These are phyloP conservation scores for Leishmania braziliensis DNA, from an alignment of 208 protist species.

Conservation along the genomic window DNA sequence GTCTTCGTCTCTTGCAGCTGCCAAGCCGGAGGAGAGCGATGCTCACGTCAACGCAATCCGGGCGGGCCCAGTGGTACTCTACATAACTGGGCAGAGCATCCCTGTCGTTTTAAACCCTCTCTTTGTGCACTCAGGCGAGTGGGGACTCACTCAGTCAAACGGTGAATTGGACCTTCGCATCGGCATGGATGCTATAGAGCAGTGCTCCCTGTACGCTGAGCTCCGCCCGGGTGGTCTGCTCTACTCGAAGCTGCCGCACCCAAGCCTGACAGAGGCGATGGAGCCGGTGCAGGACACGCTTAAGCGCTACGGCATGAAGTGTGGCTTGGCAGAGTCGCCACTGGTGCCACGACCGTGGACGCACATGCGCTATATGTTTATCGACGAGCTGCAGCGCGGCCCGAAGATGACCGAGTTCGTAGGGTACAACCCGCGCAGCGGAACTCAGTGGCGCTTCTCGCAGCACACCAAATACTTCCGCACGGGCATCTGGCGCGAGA, in stretches of 20 bases:
- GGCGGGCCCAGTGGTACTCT: constrained; percentile 83
- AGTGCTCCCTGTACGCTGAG: constrained; percentile 84
- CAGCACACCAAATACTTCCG: constrained; percentile 89
- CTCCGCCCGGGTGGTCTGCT: constrained; percentile 83
- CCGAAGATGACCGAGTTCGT: constrained; percentile 88
- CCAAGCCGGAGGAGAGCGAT: not conserved
- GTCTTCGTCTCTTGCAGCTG: not conserved
- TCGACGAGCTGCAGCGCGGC: constrained; percentile 90
- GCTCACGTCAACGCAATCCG: constrained; percentile 53
- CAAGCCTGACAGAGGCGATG: constrained; percentile 35
- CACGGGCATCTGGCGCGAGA: constrained; percentile 85
- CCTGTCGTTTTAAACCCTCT: constrained; percentile 77
- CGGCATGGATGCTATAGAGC: constrained; percentile 88
- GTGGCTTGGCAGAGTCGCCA: constrained; percentile 78
- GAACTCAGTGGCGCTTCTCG: constrained; percentile 88
- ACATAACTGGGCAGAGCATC: constrained; percentile 77
- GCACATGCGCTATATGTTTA: constrained; percentile 89
- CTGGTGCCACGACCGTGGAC: constrained; percentile 86
- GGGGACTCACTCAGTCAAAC: constrained; percentile 32
- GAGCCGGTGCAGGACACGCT: constrained; percentile 67
- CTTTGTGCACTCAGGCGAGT: constrained; percentile 73
- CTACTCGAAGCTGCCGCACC: constrained; percentile 68
- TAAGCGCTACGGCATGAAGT: constrained; percentile 81
- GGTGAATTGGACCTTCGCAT: constrained; percentile 74
- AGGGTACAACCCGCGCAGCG: constrained; percentile 86